Percentiles rank a stretch among this genome's conserved stretches.
phyloP scores from a whole-genome alignment of 2,329 filamentous ascomycete species.

The Fusarium fracticaudum region DNA sequence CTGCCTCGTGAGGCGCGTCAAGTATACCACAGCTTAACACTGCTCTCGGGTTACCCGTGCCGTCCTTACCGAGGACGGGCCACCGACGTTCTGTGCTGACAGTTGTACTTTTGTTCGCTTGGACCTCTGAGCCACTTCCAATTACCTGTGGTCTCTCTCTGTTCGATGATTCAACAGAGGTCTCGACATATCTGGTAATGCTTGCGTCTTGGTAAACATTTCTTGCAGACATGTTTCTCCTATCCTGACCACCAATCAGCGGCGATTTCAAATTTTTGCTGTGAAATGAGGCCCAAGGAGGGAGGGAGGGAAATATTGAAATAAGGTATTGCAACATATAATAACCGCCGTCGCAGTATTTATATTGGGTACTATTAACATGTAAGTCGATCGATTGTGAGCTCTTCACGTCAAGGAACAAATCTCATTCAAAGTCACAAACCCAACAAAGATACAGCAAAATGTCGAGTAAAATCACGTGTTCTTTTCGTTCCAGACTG shows the following conservation, averaged over 20 bases:
- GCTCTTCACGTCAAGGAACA: background rate
- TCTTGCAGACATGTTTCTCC: background rate
- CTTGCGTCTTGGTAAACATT: background rate
- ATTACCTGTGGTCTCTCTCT: background rate
- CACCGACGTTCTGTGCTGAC: background rate
- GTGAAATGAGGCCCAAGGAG: background rate
- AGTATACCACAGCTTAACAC: background rate
- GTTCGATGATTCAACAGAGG: background rate
- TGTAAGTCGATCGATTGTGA: background rate
- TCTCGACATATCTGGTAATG: background rate
- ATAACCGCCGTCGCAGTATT: background rate
- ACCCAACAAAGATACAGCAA: background rate
- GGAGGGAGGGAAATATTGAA: background rate
- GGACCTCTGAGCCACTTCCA: background rate
- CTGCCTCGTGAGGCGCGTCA: background rate
- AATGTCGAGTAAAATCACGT: constrained; percentile 34
- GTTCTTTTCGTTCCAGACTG: constrained; percentile 40
- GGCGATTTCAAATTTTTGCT: background rate
- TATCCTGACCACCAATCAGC: background rate
- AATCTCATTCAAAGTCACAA: background rate
- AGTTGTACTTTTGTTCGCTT: background rate
- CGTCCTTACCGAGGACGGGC: background rate
- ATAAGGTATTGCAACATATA: background rate
- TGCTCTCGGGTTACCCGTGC: background rate
- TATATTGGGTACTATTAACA: background rate